phyloP scores from a whole-genome alignment of 768 basidiomycete genomes.

The Calvatia gigantea region DNA sequence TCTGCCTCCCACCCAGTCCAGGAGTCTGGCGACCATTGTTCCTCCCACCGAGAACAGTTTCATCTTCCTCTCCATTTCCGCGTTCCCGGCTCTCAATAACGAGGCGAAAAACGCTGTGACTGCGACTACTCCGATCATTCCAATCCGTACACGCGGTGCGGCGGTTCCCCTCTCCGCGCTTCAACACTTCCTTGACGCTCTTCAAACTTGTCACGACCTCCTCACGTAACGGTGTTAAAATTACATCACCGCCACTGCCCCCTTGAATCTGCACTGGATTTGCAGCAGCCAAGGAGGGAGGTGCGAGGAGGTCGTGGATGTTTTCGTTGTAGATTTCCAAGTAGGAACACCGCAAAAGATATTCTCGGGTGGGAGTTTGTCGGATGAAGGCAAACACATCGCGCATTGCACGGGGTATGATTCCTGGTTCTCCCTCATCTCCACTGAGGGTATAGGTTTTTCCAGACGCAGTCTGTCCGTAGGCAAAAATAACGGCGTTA shows the following conservation, averaged over 20 bases:
- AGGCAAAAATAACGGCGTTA: constrained; percentile 94
- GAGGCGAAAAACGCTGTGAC: constrained; percentile 91
- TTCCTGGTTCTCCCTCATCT: constrained; percentile 81
- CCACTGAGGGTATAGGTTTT: constrained; percentile 62
- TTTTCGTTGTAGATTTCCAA: constrained; percentile 97
- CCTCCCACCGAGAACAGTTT: constrained; percentile 38
- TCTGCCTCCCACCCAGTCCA: constrained; percentile 36
- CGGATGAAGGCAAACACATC: constrained; percentile 88
- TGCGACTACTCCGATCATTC: constrained; percentile 93
- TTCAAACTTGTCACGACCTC: constrained; percentile 92
- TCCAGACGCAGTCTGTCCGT: constrained; percentile 83
- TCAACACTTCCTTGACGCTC: constrained; percentile 80
- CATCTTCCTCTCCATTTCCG: constrained; percentile 47
- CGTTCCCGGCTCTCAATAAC: constrained; percentile 87
- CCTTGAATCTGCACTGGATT: constrained; percentile 77
- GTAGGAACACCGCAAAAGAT: constrained; percentile 93
- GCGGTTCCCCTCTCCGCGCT: constrained; percentile 81
- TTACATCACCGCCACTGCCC: constrained; percentile 52
- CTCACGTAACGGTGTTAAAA: constrained; percentile 78
- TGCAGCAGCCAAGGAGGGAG: constrained; percentile 46
- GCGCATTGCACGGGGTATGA: constrained; percentile 89
- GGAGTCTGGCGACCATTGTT: constrained; percentile 44
- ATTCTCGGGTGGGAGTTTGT: constrained; percentile 75
- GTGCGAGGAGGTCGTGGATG: constrained; percentile 82
- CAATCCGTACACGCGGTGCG: constrained; percentile 97